Conservation (phyloP, 2,329 filamentous ascomycete genomes). For the Aspergillus sergii region DNA sequence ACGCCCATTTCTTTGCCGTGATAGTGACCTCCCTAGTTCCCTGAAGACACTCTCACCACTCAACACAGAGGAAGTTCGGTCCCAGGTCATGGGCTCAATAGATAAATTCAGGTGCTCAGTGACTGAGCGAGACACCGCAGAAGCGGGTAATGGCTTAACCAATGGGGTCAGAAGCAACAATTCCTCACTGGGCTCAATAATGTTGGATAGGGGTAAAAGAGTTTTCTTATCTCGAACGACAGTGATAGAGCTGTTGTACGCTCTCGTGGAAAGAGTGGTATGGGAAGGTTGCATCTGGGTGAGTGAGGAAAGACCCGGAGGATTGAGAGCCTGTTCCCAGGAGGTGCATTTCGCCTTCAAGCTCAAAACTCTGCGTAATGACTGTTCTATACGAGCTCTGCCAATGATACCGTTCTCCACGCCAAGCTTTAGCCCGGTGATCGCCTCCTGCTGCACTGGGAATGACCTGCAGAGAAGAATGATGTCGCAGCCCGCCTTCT, state of each 20-base stretch:
- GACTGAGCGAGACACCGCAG: slow-evolving; percentile 72
- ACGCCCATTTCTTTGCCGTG: slow-evolving; percentile 80
- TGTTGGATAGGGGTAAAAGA: slow-evolving; percentile 77
- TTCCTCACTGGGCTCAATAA: slow-evolving; percentile 82
- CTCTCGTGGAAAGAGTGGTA: slow-evolving; percentile 75
- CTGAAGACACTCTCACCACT: slow-evolving; percentile 92
- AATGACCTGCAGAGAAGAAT: slow-evolving; percentile 87
- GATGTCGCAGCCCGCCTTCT: slow-evolving; percentile 92
- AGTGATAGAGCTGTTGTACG: slow-evolving; percentile 91
- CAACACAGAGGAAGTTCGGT: slow-evolving; percentile 69
- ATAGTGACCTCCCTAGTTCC: slow-evolving; percentile 84
- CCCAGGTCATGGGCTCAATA: slow-evolving; percentile 58
- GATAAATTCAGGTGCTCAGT: slow-evolving; percentile 54
- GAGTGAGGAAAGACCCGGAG: slow-evolving; percentile 74
- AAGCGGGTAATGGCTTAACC: slow-evolving; percentile 89
- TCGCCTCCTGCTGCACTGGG: slow-evolving; percentile 85
- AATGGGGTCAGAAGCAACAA: slow-evolving; percentile 85
- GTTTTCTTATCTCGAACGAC: slow-evolving; percentile 88
- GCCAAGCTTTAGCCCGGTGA: slow-evolving; percentile 84
- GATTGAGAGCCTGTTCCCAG: slow-evolving; percentile 90
- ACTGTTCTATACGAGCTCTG: slow-evolving; percentile 76
- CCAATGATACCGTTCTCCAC: slow-evolving; percentile 89
- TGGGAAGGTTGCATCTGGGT: slow-evolving; percentile 82
- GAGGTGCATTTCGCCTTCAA: slow-evolving; percentile 85
- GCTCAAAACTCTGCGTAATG: slow-evolving; percentile 73